These are phyloP conservation scores for Cordyceps farinosa DNA, from an alignment of 2,329 filamentous ascomycete genomes.

Conservation along the genomic window DNA sequence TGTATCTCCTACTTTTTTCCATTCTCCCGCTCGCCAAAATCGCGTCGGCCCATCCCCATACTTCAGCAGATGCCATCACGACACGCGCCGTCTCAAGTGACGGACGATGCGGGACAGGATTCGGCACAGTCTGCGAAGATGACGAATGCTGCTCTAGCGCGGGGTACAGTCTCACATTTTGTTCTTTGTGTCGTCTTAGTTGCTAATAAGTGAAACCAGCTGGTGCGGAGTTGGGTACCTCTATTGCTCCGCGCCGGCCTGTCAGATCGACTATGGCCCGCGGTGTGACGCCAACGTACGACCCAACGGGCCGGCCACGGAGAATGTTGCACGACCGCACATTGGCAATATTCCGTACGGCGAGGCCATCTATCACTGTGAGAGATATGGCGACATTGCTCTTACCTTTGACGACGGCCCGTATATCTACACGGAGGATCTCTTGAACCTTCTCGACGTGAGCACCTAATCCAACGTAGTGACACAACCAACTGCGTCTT, in stretches of 20 bases:
- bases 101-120: constrained; percentile 44
- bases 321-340: constrained; percentile 47
- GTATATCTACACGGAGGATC: constrained; percentile 37
- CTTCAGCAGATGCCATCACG: neutral
- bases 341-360: constrained; percentile 55
- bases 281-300: constrained; percentile 58
- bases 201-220: constrained; percentile 27
- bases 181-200: neutral
- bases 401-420: constrained; percentile 47
- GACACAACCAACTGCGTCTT: neutral
- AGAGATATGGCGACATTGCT: constrained; percentile 35
- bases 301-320: constrained; percentile 50
- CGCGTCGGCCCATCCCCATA: neutral
- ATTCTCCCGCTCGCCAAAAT: neutral
- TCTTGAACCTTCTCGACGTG: constrained; percentile 38
- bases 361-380: constrained; percentile 44
- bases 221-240: constrained; percentile 53
- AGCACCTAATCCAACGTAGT: neutral
- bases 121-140: constrained; percentile 31
- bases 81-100: constrained; percentile 20
- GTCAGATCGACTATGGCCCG: constrained; percentile 58
- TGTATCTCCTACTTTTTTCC: neutral
- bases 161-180: constrained; percentile 30
- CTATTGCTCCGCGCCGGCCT: constrained; percentile 60
- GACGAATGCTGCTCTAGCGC: constrained; percentile 42